Evolutionary conservation across 108 stramenopile genomes (phyloP).

Genomic region (Nitzschia sp.): DNA sequence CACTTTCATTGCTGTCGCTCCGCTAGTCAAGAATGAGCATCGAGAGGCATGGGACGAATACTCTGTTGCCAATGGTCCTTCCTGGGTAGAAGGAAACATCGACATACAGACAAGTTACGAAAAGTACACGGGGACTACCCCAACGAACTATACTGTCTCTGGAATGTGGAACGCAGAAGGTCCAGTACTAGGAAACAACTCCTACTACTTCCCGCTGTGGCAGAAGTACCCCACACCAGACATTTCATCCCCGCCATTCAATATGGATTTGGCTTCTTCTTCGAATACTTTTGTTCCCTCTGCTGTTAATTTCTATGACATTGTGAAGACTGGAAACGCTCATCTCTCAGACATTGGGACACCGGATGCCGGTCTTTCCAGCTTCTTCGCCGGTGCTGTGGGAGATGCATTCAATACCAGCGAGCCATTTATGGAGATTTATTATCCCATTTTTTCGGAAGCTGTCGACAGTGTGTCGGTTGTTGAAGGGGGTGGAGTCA

Average conservation of each 20-base stretch:
- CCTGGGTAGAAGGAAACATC: slow-evolving; percentile 28
- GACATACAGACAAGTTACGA: neutral
- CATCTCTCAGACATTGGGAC: slow-evolving; percentile 26
- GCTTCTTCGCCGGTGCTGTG: neutral
- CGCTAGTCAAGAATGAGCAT: slow-evolving; percentile 10
- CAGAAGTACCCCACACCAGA: slow-evolving; percentile 35
- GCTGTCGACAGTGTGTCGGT: slow-evolving; percentile 9
- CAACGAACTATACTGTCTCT: too few species aligned
- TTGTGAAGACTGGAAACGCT: slow-evolving; percentile 14
- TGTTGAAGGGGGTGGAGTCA: too few species aligned
- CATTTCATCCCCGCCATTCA: neutral
- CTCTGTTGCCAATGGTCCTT: slow-evolving; percentile 23
- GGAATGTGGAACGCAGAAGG: too few species aligned
- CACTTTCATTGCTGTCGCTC: slow-evolving; percentile 35
- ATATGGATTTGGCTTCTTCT: neutral
- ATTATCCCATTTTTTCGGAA: slow-evolving; percentile 44
- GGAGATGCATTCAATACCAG: slow-evolving; percentile 34
- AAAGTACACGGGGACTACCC: too few species aligned
- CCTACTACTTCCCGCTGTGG: slow-evolving; percentile 21
- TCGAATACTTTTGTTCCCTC: neutral
- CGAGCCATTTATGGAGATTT: slow-evolving; percentile 35
- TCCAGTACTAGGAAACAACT: slow-evolving; percentile 12
- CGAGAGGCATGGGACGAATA: slow-evolving; percentile 41
- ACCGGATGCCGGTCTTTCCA: neutral
- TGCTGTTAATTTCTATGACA: slow-evolving; percentile 38